A percentile compares a stretch with the other conserved stretches of the same genome.
These are phyloP conservation scores for Tausonia pullulans DNA, from an alignment of 1,284 basidiomycete species.

Conservation along the genomic window DNA sequence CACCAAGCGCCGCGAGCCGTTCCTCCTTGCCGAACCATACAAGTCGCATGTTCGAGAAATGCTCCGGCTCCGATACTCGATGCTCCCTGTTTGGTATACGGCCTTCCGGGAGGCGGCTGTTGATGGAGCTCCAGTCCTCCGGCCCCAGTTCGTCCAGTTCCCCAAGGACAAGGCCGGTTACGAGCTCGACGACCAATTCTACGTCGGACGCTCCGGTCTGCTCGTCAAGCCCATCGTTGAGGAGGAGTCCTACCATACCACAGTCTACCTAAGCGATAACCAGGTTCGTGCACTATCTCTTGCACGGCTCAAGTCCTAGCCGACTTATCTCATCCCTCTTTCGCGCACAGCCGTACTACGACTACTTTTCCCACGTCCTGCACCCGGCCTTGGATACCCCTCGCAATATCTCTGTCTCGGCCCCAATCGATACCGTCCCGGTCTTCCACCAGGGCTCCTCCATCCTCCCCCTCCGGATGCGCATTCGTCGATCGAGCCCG, in stretches of 20 bases:
- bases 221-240: constrained; percentile 83
- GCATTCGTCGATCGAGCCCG: constrained; percentile 71
- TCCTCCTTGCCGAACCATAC: constrained; percentile 79
- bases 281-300: constrained; percentile 43
- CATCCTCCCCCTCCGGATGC: constrained; percentile 75
- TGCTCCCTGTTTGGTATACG: constrained; percentile 93
- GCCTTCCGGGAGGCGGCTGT: constrained; percentile 79
- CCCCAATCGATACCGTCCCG: constrained; percentile 68
- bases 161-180: constrained; percentile 78
- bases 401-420: constrained; percentile 59
- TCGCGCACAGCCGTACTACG: constrained; percentile 69
- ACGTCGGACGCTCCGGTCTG: constrained; percentile 74
- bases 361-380: constrained; percentile 66
- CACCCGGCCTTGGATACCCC: constrained; percentile 55
- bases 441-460: constrained; percentile 85
- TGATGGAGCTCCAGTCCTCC: constrained; percentile 65
- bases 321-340: not conserved
- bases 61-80: constrained; percentile 70
- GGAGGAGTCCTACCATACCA: constrained; percentile 56
- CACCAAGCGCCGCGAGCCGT: constrained; percentile 94
- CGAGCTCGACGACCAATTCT: constrained; percentile 87
- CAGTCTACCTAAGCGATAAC: constrained; percentile 79
- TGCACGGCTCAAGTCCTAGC: not conserved
- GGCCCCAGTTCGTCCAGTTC: constrained; percentile 91
- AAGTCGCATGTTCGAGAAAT: constrained; percentile 68